Evolutionary conservation across 1,139 yeast species (phyloP).

Genomic region (Candida sp.): DNA sequence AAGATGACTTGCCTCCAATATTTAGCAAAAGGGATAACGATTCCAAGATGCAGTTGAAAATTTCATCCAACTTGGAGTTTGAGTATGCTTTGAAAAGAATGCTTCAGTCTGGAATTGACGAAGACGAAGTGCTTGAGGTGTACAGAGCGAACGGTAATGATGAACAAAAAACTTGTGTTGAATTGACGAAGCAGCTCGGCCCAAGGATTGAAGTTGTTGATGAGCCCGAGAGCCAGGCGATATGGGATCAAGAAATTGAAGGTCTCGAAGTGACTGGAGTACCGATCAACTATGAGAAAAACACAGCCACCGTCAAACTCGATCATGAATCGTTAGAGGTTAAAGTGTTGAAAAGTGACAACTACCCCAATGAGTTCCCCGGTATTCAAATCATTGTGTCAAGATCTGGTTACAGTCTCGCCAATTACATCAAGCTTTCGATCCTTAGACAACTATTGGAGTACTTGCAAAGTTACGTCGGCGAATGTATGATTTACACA

Average conservation of each 20-base stretch:
- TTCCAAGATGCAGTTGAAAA: conserved; percentile 49
- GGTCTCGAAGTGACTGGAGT: conserved; percentile 60
- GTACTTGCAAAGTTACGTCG: conserved; percentile 53
- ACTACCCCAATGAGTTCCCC: conserved; percentile 64
- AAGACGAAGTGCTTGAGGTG: conserved; percentile 60
- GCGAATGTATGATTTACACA: conserved; percentile 70
- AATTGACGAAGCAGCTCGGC: conserved; percentile 47
- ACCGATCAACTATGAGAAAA: conserved; percentile 20
- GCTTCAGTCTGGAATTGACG: conserved; percentile 70
- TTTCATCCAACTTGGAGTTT: conserved; percentile 45
- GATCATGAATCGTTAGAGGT: conserved; percentile 35
- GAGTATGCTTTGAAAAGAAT: conserved; percentile 56
- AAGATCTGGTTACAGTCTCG: conserved; percentile 52
- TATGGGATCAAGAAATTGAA: conserved; percentile 84
- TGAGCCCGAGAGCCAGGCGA: conserved; percentile 28
- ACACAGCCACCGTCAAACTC: conserved; percentile 30
- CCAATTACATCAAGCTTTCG: conserved; percentile 77
- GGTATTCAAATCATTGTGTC: conserved; percentile 63
- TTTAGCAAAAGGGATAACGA: conserved; percentile 52
- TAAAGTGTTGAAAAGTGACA: conserved; percentile 52
- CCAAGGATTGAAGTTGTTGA: conserved; percentile 7
- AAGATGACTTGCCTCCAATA: conserved; percentile 82
- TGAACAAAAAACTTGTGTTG: conserved; percentile 56
- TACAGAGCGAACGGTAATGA: conserved; percentile 45
- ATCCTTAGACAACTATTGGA: conserved; percentile 53